A percentile compares a stretch with the other conserved stretches of the same genome.
Conservation (phyloP, 169 alveolate species). For the Cryptosporidium bovis region DNA sequence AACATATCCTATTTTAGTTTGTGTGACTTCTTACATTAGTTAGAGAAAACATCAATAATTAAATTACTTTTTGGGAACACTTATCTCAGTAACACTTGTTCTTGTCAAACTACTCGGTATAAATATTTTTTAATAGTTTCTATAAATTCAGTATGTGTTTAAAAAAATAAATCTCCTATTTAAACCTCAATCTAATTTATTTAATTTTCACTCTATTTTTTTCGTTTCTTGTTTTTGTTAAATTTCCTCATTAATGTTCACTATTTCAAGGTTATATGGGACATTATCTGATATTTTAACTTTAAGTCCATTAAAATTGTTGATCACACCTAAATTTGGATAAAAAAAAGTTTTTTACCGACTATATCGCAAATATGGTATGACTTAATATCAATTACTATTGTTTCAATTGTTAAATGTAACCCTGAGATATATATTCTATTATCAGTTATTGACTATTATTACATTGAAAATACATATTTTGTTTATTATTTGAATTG, state of each 20-base stretch:
- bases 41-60: background rate
- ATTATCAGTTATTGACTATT: constrained; percentile 79
- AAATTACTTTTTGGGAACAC: background rate
- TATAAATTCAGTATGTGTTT: constrained; percentile 16
- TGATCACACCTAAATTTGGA: constrained; percentile 4
- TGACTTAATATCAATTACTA: constrained; percentile 87
- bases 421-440: constrained; percentile 82
- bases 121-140: constrained; percentile 18
- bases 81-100: constrained; percentile 24
- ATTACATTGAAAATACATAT: constrained; percentile 85
- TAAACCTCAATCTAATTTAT: background rate
- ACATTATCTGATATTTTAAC: constrained; percentile 19
- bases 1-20: constrained; percentile 25
- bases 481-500: constrained; percentile 87
- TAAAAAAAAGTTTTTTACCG: background rate
- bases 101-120: constrained; percentile 18
- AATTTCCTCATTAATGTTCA: background rate
- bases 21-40: constrained; percentile 13
- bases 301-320: background rate
- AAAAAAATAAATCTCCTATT: constrained; percentile 46
- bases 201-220: background rate
- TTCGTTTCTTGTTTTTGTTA: background rate
- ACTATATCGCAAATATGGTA: constrained; percentile 78
- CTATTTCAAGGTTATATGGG: background rate
- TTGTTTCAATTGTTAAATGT: constrained; percentile 86